Evolutionary conservation across 441 rosid genomes (phyloP).

Genomic region (Eruca vesicaria): DNA sequence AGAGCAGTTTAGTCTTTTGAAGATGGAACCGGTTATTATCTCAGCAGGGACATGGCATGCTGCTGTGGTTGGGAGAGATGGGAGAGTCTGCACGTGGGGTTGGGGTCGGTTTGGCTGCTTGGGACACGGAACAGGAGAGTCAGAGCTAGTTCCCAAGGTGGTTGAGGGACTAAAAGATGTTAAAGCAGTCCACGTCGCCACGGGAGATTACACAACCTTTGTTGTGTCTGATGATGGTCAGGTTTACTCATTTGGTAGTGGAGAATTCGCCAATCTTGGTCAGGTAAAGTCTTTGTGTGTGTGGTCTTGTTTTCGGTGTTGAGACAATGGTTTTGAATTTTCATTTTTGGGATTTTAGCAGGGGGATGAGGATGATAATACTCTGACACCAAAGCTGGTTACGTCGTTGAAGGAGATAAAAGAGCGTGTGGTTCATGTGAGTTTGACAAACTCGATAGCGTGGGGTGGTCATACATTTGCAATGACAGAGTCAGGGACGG

Average conservation of each 20-base stretch:
- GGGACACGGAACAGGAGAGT: slow-evolving; percentile 87
- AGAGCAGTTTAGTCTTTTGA: slow-evolving; percentile 66
- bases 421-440: slow-evolving; percentile 79
- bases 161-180: slow-evolving; percentile 65
- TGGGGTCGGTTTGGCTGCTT: slow-evolving; percentile 95
- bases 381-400: slow-evolving; percentile 66
- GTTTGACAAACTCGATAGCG: slow-evolving; percentile 67
- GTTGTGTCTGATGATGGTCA: slow-evolving; percentile 83
- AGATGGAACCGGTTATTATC: slow-evolving; percentile 76
- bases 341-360: slow-evolving; percentile 22
- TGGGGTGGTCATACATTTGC: slow-evolving; percentile 91
- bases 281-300: slow-evolving; percentile 41
- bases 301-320: background rate
- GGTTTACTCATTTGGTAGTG: slow-evolving; percentile 84
- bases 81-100: slow-evolving; percentile 97
- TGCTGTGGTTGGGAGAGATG: slow-evolving; percentile 87
- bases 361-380: slow-evolving; percentile 64
- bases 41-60: slow-evolving; percentile 99
- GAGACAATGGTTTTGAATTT: slow-evolving; percentile 1
- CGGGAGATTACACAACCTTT: slow-evolving; percentile 88
- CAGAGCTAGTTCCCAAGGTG: slow-evolving; percentile 70
- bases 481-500: slow-evolving; percentile 73
- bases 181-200: slow-evolving; percentile 79
- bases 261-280: slow-evolving; percentile 79
- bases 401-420: slow-evolving; percentile 48